Base-by-base conservation (phyloP, 2,329 filamentous ascomycete genomes). In the Polytolypa hystricis region DNA sequence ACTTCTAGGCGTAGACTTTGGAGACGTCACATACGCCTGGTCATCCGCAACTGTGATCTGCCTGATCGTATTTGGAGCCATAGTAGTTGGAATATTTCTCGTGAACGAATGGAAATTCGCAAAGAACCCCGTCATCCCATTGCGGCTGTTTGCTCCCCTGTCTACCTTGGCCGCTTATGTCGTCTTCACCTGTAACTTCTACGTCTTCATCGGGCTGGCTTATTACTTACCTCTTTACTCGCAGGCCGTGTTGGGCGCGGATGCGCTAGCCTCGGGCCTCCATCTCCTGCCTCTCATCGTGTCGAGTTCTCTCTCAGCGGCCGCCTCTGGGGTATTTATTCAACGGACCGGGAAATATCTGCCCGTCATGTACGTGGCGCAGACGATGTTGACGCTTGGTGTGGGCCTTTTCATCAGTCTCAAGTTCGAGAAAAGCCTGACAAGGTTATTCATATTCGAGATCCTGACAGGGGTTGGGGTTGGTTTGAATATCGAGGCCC, bases 1-100 rank as follows among this genome's bases (percentile, higher is more conserved):
- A 44, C 73, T 94, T 3, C 76, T 94, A 27, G 87, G 85, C 0
- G 73, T 94, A 8, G 81, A 93, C 52, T 84, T 87, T 43, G 87
- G 86, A 37, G 85, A 84, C 34, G 73, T 84, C 35, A 68, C 69
- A 15, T 75, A 74, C 45, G 80, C 86, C 1, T 93, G 85, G 85
- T 60, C 62, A 35, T 87, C 81, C 0, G 69, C 81, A 1, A 78
- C 74, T 1, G 81, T 87, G 20, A 70, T 93, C 48, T 86, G 81
- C 50, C 68, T 93, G 18, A 69, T 93, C 45, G 63, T 89, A 32
- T 85, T 87, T 47, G 84, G 84, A 15, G 52, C 74, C 16, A 39
- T 81, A 18, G 67, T 7, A 7, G 7, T n/a, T 7, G 52, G 63
- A 20, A 52, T 66, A 0, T 74, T 84, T 49, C 51, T 81, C 28